phyloP scores from a whole-genome alignment of 495 filamentous ascomycete species.

The Neurospora sp. region DNA sequence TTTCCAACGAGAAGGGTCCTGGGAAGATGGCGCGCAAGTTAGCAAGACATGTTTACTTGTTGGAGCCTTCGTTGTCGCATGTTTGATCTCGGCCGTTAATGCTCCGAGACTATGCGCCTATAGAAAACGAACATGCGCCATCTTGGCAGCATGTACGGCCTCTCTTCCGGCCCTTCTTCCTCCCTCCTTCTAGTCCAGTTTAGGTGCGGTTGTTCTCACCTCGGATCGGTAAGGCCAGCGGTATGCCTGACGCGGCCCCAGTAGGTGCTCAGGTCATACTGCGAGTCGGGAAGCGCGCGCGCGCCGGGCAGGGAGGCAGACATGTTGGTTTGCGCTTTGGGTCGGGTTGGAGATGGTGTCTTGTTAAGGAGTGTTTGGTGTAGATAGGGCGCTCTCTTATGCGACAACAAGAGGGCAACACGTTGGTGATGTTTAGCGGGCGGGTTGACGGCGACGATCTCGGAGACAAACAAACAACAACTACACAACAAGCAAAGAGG shows the following conservation, averaged over 20 bases:
- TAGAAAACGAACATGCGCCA: not conserved
- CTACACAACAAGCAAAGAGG: not conserved
- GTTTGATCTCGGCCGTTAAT: too few species aligned
- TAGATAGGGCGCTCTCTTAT: not conserved
- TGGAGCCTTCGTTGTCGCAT: too few species aligned
- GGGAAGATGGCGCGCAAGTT: constrained; percentile 1
- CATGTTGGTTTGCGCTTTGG: constrained; percentile 42
- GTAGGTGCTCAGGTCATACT: constrained; percentile 87
- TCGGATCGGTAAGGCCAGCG: constrained; percentile 84
- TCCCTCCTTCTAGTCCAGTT: not conserved
- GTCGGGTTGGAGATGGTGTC: not conserved
- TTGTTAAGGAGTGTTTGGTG: not conserved
- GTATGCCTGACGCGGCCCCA: constrained; percentile 91
- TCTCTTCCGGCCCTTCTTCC: not conserved
- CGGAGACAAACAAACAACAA: not conserved
- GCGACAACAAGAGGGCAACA: not conserved
- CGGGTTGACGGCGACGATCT: not conserved
- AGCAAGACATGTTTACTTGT: not conserved
- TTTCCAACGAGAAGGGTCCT: constrained; percentile 75
- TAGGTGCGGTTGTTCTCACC: constrained; percentile 48
- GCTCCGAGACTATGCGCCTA: not conserved
- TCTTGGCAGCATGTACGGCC: not conserved
- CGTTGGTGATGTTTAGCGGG: not conserved
- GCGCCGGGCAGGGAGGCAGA: constrained; percentile 80
- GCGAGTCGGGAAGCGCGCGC: constrained; percentile 78